phyloP scores from a whole-genome alignment of 306 rosid genomes.

The Rosa rugosa region DNA sequence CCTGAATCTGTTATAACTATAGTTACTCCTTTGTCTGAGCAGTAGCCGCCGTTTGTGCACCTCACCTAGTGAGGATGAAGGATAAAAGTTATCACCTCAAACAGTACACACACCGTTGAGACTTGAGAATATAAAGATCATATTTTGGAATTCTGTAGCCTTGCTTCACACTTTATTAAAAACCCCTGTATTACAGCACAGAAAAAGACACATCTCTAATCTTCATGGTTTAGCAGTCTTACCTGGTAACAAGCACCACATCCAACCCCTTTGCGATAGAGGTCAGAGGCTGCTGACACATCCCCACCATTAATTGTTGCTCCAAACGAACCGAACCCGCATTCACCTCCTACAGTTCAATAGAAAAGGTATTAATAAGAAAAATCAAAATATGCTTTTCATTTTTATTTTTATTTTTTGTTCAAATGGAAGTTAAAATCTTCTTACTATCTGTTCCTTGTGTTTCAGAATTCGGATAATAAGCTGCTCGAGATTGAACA shows the following conservation, averaged over 20 bases:
- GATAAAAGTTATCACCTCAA: background rate
- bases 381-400: constrained; percentile 15
- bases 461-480: constrained; percentile 74
- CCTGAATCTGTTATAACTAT: constrained; percentile 83
- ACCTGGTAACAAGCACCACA: constrained; percentile 98
- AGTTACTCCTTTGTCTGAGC: constrained; percentile 68
- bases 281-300: constrained; percentile 80
- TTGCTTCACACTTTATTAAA: background rate
- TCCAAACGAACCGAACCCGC: constrained; percentile 88
- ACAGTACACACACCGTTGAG: background rate
- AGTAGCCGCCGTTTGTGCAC: constrained; percentile 59
- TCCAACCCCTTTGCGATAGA: constrained; percentile 78
- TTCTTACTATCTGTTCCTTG: constrained; percentile 78
- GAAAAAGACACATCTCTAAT: background rate
- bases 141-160: background rate
- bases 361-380: background rate
- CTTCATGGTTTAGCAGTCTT: constrained; percentile 10
- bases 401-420: background rate
- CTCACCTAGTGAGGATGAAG: constrained; percentile 49
- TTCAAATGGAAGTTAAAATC: background rate
- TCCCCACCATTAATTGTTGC: constrained; percentile 84
- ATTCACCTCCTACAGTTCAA: constrained; percentile 61
- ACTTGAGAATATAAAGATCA: background rate
- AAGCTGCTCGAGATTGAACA: constrained; percentile 70
- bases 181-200: background rate